A percentile compares a stretch with the other conserved stretches of the same genome.
phyloP scores from a whole-genome alignment of 495 filamentous ascomycete species.

The Poronia punctata region DNA sequence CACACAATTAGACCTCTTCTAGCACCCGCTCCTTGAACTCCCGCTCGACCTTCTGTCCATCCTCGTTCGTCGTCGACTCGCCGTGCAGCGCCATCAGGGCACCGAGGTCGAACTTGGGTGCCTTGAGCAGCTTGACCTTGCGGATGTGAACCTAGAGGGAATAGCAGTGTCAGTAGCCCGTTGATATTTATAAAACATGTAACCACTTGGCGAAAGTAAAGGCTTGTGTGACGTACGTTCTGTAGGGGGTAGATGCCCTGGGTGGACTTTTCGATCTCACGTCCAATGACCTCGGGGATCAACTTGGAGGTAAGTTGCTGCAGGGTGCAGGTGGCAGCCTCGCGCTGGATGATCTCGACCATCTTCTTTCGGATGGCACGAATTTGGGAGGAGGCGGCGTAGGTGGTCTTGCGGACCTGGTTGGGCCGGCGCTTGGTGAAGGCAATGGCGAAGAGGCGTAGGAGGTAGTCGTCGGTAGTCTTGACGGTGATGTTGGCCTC shows the following conservation, averaged over 20 bases:
- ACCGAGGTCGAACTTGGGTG: conserved; percentile 97
- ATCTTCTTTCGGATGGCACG: conserved; percentile 98
- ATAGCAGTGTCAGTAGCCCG: conserved; percentile 19
- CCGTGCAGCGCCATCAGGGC: conserved; percentile 91
- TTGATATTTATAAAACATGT: conserved; percentile 13
- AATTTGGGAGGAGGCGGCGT: conserved; percentile 92
- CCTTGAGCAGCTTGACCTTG: conserved; percentile 98
- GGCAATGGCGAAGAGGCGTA: conserved; percentile 95
- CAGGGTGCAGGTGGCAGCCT: conserved; percentile 88
- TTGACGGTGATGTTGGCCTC: conserved; percentile 99
- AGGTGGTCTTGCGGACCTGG: conserved; percentile 99
- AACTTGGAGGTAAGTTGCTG: conserved; percentile 94
- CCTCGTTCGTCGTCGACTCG: conserved; percentile 91
- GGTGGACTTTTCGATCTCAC: conserved; percentile 98
- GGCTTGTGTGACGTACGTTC: conserved; percentile 59
- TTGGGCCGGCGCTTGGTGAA: conserved; percentile 98
- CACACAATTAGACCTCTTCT: conserved; percentile 72
- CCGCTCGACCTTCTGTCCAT: conserved; percentile 95
- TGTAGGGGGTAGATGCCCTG: conserved; percentile 99
- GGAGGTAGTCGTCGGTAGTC: conserved; percentile 98
- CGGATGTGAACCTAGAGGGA: conserved; percentile 85
- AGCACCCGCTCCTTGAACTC: conserved; percentile 98
- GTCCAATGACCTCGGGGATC: conserved; percentile 97
- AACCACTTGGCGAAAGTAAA: conserved; percentile 15
- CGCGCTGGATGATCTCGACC: conserved; percentile 95